Evolutionary conservation across 805 yeast genomes (phyloP), one percentile per base, ranked within the genome.

Genomic region (Myxozyma mucilagina): DNA sequence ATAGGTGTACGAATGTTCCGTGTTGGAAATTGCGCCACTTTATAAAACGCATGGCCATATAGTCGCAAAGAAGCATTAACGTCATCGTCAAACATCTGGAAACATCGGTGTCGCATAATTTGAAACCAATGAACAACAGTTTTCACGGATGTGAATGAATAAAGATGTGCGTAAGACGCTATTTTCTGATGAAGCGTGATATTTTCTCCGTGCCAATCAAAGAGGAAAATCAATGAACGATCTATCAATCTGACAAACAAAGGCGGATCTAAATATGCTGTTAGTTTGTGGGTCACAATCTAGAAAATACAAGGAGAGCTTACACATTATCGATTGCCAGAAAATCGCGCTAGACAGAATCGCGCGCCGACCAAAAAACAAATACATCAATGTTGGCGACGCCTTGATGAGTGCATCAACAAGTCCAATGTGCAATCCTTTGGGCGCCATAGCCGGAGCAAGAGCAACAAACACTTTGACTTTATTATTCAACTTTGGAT

Each of bases 91-190:
- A 85, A 93, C 96, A 94, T 87, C 73, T 92, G 97, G 73, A 93
- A 92, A 51, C 82, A 80, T 49, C 83, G 83, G 6, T 87, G 80
- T 55, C 87, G 80, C 63, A 93, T 89, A 56, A 93, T 92, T 74
- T 90, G 97, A 70, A 90, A 90, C 97, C 97, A 90, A 74, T 90
- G 97, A n/a, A 91, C 97, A 48, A 90, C 91, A 9, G 89, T 83
- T 73, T 92, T 93, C 31, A 92, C 98, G 1, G 92, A 85, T 0
- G 98, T 90, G 24, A 96, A 87, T 1, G 97, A 89, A 75, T 92
- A 93, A 57, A 93, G 78, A 72, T 94, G 97, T 16, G 90, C 84
- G 73, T 90, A 93, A 14, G 89, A 82, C n/a, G 89, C 80, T 51
- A 84, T 75, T 71, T 92, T 93, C 73, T 92, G 97, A 44, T 83